Evolutionary conservation across 2,329 filamentous ascomycete species (phyloP), one percentile per base, ranked within the genome.

Genomic region (Fusarium sp.): DNA sequence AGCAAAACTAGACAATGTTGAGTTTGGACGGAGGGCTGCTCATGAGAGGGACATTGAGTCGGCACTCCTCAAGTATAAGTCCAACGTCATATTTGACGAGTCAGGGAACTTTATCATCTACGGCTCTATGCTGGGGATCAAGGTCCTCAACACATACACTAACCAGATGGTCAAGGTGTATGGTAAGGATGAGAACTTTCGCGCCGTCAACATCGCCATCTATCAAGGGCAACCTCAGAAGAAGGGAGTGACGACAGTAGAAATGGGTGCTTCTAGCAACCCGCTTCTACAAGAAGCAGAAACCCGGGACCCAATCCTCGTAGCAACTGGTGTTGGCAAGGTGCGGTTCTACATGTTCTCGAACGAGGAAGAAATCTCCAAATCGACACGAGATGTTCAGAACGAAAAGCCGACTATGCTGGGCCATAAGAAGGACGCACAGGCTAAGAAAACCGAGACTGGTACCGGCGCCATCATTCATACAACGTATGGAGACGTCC

Each of bases 261-360:
- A 95, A 70, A 99, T 99, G 96, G 97, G 96, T 2, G 96, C 97
- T 1, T 97, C 93, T 34, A 92, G 89, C 73, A 99, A 99, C 78
- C 96, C 97, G 0, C 86, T 99, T 1, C 87, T 99, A 4, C 93
- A 96, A 76, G 95, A 98, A 83, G 93, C 96, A 2, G 95, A 98
- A 80, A 89, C 90, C 20, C 88, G 95, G 65, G 96, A 99, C 77
- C 95, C 97, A 0, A 95, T 98, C 76, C 84, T 99, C 9, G 87
- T 97, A 44, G 87, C 88, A 11, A 98, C 96, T 0, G 95, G 91
- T 1, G 91, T 92, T 45, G 92, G 91, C 67, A 98, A 97, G 81
- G 88, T 92, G 28, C 92, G 97, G 40, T 99, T 99, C 82, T 99
- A 98, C 86, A 94, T 98, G 90, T 99, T 98, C 80, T 97, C 93